phyloP scores from a whole-genome alignment of 1,284 basidiomycete genomes.

The Apiotrichum domesticum region DNA sequence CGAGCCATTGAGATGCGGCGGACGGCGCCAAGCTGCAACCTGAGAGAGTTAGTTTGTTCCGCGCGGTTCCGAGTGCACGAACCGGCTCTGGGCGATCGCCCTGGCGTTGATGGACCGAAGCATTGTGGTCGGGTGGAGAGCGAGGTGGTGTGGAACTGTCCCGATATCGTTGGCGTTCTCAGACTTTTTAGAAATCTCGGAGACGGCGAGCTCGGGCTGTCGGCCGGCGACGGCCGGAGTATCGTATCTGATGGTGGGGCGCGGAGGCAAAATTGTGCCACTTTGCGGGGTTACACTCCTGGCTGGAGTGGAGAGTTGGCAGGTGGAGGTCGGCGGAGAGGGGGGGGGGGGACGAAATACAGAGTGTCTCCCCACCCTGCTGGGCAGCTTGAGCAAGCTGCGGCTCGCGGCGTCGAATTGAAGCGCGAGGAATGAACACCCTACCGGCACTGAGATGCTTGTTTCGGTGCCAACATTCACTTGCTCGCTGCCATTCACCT shows the following conservation, averaged over 20 bases:
- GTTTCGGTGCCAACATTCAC: background rate
- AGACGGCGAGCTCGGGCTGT: background rate
- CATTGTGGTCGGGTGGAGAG: slow-evolving; percentile 1
- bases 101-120: slow-evolving; percentile 15
- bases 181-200: background rate
- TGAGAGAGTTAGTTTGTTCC: background rate
- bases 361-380: too few relatives aligned
- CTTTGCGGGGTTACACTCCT: background rate
- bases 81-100: slow-evolving; percentile 14
- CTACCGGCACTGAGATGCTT: too few relatives aligned
- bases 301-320: too few relatives aligned
- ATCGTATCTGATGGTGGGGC: background rate
- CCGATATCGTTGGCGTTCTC: too few relatives aligned
- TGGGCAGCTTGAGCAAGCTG: too few relatives aligned
- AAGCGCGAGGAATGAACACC: too few relatives aligned
- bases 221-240: background rate
- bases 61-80: background rate
- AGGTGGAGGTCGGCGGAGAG: too few relatives aligned
- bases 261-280: background rate
- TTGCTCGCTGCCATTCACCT: background rate
- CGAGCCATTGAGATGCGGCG: slow-evolving; percentile 19
- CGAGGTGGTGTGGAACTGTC: background rate
- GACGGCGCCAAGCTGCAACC: slow-evolving; percentile 10
- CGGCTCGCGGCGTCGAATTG: too few relatives aligned
- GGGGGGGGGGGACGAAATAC: too few relatives aligned